phyloP scores from a whole-genome alignment of 1,284 basidiomycete species.

The Gymnopus androsaceus region DNA sequence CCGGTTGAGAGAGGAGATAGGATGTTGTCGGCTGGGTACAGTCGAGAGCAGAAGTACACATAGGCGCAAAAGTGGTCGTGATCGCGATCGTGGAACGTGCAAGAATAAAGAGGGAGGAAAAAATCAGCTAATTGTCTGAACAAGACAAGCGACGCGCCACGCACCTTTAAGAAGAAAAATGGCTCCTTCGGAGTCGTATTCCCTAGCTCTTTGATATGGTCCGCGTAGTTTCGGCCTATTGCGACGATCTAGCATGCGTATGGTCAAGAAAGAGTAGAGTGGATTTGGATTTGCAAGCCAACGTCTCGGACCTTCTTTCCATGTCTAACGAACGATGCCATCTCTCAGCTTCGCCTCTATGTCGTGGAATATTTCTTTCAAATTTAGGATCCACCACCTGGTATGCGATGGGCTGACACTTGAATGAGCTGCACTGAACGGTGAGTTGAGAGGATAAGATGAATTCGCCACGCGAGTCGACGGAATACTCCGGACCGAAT shows the following conservation, averaged over 20 bases:
- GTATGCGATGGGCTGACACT: too few relatives aligned
- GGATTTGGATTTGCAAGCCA: too few relatives aligned
- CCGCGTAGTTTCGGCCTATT: constrained; percentile 84
- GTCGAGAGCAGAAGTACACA: too few relatives aligned
- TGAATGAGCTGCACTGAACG: too few relatives aligned
- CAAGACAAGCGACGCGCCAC: not conserved
- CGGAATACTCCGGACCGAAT: too few relatives aligned
- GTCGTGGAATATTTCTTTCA: not conserved
- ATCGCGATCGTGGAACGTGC: not conserved
- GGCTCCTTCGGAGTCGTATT: constrained; percentile 92
- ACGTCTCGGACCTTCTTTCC: constrained; percentile 47
- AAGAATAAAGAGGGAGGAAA: not conserved
- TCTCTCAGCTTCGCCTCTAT: too few relatives aligned
- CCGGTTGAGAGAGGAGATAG: constrained; percentile 81
- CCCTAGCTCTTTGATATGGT: constrained; percentile 90
- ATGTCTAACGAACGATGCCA: constrained; percentile 44
- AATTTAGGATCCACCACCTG: not conserved
- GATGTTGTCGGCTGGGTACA: constrained; percentile 73
- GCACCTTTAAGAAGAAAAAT: constrained; percentile 91
- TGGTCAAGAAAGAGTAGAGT: too few relatives aligned
- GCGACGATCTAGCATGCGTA: constrained; percentile 7
- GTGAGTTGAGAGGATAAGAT: too few relatives aligned
- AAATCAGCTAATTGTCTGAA: too few relatives aligned
- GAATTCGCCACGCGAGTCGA: too few relatives aligned
- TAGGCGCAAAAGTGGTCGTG: not conserved